Percentiles rank a stretch among this genome's conserved stretches.
These are phyloP conservation scores for Fusarium austroafricanum DNA, from an alignment of 2,329 filamentous ascomycete species.

Conservation along the genomic window DNA sequence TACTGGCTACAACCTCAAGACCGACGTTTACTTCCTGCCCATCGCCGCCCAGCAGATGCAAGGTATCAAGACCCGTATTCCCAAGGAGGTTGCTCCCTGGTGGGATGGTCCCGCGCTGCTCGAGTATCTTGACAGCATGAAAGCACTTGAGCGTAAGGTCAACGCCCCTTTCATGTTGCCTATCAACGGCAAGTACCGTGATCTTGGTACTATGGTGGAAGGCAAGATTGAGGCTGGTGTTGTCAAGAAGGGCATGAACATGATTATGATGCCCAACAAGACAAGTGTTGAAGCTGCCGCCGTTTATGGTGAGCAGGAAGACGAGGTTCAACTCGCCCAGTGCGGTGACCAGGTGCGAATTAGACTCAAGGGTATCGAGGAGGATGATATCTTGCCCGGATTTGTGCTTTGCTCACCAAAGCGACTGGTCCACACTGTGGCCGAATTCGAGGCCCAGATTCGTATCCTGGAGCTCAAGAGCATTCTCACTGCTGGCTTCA, in stretches of 20 bases:
- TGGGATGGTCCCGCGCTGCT: slow-evolving; percentile 90
- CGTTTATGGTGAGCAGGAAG: slow-evolving; percentile 95
- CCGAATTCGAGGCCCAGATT: slow-evolving; percentile 94
- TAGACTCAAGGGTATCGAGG: slow-evolving; percentile 92
- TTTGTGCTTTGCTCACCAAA: slow-evolving; percentile 97
- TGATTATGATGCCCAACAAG: slow-evolving; percentile 96
- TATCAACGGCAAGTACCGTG: slow-evolving; percentile 93
- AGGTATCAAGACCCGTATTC: slow-evolving; percentile 89
- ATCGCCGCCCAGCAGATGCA: slow-evolving; percentile 88
- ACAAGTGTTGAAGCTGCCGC: slow-evolving; percentile 83
- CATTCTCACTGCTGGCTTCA: slow-evolving; percentile 94
- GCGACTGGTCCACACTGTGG: slow-evolving; percentile 90
- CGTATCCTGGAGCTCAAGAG: slow-evolving; percentile 93
- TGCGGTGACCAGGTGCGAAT: slow-evolving; percentile 96
- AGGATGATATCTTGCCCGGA: slow-evolving; percentile 94
- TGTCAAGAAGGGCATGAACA: slow-evolving; percentile 85
- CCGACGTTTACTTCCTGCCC: slow-evolving; percentile 94
- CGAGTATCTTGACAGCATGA: slow-evolving; percentile 95
- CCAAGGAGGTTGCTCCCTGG: slow-evolving; percentile 81
- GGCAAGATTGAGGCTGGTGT: slow-evolving; percentile 97
- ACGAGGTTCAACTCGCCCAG: slow-evolving; percentile 83
- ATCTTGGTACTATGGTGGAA: slow-evolving; percentile 97
- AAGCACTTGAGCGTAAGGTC: slow-evolving; percentile 91
- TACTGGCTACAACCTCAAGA: slow-evolving; percentile 94
- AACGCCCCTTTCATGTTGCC: slow-evolving; percentile 99